These are phyloP conservation scores for Aspergillus sclerotialis DNA, from an alignment of 2,329 filamentous ascomycete genomes.

Conservation along the genomic window DNA sequence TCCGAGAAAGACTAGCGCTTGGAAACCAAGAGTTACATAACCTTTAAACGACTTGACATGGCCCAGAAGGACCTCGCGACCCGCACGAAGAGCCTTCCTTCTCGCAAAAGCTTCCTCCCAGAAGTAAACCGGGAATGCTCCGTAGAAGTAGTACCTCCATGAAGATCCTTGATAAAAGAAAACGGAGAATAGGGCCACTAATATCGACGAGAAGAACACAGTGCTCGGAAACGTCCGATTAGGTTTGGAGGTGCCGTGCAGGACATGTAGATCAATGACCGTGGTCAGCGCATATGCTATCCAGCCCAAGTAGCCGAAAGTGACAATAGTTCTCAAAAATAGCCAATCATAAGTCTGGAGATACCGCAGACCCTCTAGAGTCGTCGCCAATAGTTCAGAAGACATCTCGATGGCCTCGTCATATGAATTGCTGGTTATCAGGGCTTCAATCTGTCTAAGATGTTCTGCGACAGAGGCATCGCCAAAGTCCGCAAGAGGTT, in stretches of 20 bases:
- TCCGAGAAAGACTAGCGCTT: constrained; percentile 61
- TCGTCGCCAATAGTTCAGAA: constrained; percentile 66
- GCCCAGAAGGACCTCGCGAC: constrained; percentile 61
- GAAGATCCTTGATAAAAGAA: constrained; percentile 76
- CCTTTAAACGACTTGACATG: constrained; percentile 58
- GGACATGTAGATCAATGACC: constrained; percentile 79
- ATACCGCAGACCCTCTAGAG: constrained; percentile 78
- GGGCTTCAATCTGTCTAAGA: constrained; percentile 57
- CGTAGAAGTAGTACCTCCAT: constrained; percentile 80
- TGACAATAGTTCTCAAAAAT: constrained; percentile 83
- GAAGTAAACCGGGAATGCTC: constrained; percentile 85
- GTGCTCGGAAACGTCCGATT: constrained; percentile 55
- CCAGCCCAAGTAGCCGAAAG: constrained; percentile 88
- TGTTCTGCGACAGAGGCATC: constrained; percentile 58
- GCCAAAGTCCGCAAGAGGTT: constrained; percentile 57
- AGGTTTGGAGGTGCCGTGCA: constrained; percentile 61
- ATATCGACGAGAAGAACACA: constrained; percentile 64
- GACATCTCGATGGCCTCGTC: constrained; percentile 75
- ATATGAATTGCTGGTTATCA: constrained; percentile 61
- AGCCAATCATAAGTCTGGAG: constrained; percentile 98
- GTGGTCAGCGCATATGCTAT: constrained; percentile 86
- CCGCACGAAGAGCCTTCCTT: constrained; percentile 60
- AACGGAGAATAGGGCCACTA: constrained; percentile 70
- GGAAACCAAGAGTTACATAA: constrained; percentile 54
- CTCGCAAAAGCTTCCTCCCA: constrained; percentile 93